Percentiles rank a stretch among this genome's conserved stretches.
phyloP scores from a whole-genome alignment of 2,329 filamentous ascomycete species.

The Aspergillus flavus region DNA sequence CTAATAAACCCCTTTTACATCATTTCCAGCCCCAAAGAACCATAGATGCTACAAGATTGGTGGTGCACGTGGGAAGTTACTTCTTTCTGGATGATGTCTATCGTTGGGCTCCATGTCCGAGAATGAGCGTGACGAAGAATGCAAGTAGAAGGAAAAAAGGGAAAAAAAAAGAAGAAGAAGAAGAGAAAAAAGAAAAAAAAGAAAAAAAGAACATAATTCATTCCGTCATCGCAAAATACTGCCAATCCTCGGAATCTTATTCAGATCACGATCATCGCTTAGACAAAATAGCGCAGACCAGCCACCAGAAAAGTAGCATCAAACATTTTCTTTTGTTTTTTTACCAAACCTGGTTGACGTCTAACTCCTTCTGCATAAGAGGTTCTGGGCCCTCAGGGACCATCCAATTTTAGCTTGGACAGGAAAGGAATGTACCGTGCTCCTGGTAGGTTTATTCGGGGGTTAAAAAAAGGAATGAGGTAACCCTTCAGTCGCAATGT shows the following conservation, averaged over 20 bases:
- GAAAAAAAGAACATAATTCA: too few relatives aligned
- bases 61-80: slow-evolving; percentile 4
- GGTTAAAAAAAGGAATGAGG: slow-evolving; percentile 1
- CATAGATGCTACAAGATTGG: not conserved
- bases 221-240: not conserved
- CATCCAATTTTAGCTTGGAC: slow-evolving; percentile 9
- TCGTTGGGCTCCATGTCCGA: too few relatives aligned
- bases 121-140: not conserved
- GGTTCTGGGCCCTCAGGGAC: slow-evolving; percentile 27
- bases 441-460: not conserved
- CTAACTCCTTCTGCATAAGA: not conserved
- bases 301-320: not conserved
- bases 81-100: not conserved
- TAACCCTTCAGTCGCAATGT: slow-evolving; percentile 1
- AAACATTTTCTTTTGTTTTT: not conserved
- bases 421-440: not conserved
- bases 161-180: not conserved
- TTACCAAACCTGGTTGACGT: not conserved
- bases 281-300: slow-evolving; percentile 8
- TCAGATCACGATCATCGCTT: not conserved
- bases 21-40: not conserved
- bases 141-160: not conserved
- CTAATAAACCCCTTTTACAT: slow-evolving; percentile 1
- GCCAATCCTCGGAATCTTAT: not conserved
- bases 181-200: not conserved